Evolutionary conservation across 257 asterid genomes (phyloP).

Genomic region (Lavandula angustifolia): DNA sequence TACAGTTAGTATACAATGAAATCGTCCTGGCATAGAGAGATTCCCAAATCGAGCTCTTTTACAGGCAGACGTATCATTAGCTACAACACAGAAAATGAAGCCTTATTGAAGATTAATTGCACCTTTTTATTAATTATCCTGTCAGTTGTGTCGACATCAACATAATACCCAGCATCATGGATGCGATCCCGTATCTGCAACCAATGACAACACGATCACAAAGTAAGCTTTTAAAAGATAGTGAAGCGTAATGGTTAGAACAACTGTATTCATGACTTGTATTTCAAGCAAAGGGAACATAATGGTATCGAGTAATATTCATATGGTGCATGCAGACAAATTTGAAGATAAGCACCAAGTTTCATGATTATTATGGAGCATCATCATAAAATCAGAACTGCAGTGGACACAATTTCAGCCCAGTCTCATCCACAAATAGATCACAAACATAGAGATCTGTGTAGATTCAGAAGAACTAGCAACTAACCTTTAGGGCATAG

Average conservation of each 20-base stretch:
- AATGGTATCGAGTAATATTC: neutral
- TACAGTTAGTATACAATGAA: slow-evolving; percentile 14
- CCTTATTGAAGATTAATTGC: neutral
- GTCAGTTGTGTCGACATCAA: slow-evolving; percentile 86
- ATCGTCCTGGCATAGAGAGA: slow-evolving; percentile 10
- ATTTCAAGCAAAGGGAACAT: slow-evolving; percentile 9
- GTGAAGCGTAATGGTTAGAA: neutral
- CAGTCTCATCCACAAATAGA: neutral
- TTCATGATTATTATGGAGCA: neutral
- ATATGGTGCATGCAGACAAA: slow-evolving; percentile 3
- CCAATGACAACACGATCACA: slow-evolving; percentile 5
- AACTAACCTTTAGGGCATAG: slow-evolving; percentile 71
- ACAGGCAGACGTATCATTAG: neutral
- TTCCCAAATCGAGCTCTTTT: neutral
- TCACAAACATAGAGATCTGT: neutral
- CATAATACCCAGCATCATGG: slow-evolving; percentile 76
- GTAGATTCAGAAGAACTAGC: slow-evolving; percentile 4
- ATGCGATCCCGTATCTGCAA: slow-evolving; percentile 69
- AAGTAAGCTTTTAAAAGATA: neutral
- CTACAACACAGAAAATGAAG: no score
- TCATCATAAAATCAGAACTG: neutral
- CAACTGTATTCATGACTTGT: neutral
- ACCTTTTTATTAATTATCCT: slow-evolving; percentile 92
- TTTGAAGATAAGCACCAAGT: neutral
- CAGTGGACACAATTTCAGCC: neutral